Percentiles rank a stretch among this genome's conserved stretches.
Conservation (phyloP, 345 rosid species). For the Hibiscus trionum region DNA sequence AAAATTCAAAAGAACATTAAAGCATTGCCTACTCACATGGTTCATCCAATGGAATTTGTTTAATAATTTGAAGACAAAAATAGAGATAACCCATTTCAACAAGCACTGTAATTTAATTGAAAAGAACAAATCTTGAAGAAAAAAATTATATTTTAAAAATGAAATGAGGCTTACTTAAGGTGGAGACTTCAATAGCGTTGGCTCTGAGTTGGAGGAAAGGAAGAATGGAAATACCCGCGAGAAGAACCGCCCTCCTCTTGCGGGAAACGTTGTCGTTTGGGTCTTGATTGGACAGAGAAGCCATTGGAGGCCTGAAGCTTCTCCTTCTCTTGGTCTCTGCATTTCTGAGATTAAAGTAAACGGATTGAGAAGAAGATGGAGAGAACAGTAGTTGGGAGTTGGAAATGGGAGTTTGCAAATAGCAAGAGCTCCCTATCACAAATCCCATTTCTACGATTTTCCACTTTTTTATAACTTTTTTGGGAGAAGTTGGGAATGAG, state of each 20-base stretch:
- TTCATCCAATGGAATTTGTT: background rate
- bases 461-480: background rate
- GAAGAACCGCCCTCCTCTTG: conserved; percentile 10
- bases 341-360: background rate
- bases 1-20: background rate
- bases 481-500: background rate
- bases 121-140: background rate
- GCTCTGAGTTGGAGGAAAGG: conserved; percentile 6
- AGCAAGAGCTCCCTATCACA: conserved; percentile 4
- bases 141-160: background rate
- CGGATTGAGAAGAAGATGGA: conserved; percentile 3
- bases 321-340: background rate
- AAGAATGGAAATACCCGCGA: conserved; percentile 10
- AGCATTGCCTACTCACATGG: background rate
- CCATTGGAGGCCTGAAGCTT: conserved; percentile 8
- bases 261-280: background rate
- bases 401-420: conserved; percentile 5
- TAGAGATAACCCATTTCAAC: background rate
- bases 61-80: background rate
- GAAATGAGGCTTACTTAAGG: background rate
- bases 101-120: background rate
- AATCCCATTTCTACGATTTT: background rate
- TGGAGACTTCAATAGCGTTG: conserved; percentile 9
- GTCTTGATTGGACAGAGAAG: background rate
- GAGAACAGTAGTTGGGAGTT: background rate